Evolutionary conservation across 805 yeast genomes (phyloP), one percentile per base, ranked within the genome.

Genomic region (Phaffomyces opuntiae): DNA sequence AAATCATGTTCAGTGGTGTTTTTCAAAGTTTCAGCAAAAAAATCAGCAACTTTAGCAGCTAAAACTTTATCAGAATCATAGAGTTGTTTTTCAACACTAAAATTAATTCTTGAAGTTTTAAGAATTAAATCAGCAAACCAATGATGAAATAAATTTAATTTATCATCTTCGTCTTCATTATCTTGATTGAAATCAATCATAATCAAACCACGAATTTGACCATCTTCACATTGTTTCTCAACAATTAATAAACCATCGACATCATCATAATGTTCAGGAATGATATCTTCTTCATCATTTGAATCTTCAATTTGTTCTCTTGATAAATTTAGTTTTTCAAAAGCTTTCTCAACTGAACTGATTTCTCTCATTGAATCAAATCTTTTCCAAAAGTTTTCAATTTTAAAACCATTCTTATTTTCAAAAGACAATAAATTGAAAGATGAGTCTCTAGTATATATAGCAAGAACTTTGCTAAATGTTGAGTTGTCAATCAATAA

Each of bases 1-100:
- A 70, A 61, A 54, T 79, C 83, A 43, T 64, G 54, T 5, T 35
- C 34, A 4, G 72, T 68, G 3, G 75, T 66, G 52, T 78, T 75
- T 53, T 74, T 76, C 60, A 79, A 60, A 19, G 65, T 62, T 0
- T 55, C 51, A n/a, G 67, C 78, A 54, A 78, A 78, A 41, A 63
- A 67, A 13, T 69, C 65, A 16, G 78, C 63, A 51, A 70, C 59
- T 5, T 44, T 9, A 35, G 53, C 57, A 32, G 69, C 68, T 40
- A 58, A 55, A 7, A 53, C 39, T 32, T 45, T 40, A 12, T 49
- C 52, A 8, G 25, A 16, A 13, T 53, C 57, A 32, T 35, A 19
- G 3, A 16, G 9, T 4, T 39, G 37, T n/a, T 56, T 57, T 6
- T 34, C 31, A 16, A 49, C 53, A 47, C 63, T 52, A 14, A 53